Percentiles rank a stretch among this genome's conserved stretches.
Evolutionary conservation across 768 basidiomycete species (phyloP).

Genomic region (Wakefieldia striispora): DNA sequence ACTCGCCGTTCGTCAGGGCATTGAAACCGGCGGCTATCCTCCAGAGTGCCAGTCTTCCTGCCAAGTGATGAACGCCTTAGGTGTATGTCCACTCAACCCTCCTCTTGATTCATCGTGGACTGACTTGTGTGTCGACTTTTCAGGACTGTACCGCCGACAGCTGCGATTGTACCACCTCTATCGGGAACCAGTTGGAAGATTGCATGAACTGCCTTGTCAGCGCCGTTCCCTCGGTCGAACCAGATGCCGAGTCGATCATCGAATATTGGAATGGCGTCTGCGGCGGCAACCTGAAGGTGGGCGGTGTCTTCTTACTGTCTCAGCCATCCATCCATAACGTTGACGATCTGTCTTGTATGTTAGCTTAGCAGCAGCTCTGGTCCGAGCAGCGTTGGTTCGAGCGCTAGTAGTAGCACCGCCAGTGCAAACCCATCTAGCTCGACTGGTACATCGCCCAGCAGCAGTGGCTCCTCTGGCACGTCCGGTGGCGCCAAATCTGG

Average conservation of each 20-base stretch:
- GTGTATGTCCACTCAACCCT: conserved; percentile 9
- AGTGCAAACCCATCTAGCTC: no score
- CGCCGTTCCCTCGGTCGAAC: not conserved
- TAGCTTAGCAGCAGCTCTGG: conserved; percentile 14
- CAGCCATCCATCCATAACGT: not conserved
- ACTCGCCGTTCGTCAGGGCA: conserved; percentile 22
- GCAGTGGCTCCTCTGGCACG: not conserved
- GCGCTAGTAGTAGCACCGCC: no score
- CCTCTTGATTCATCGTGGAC: not conserved
- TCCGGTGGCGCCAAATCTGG: not conserved
- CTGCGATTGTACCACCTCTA: conserved; percentile 13
- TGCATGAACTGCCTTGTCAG: conserved; percentile 23
- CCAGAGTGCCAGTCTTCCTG: conserved; percentile 21
- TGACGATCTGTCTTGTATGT: not conserved
- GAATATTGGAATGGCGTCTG: conserved; percentile 17
- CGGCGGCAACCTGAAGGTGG: conserved; percentile 16
- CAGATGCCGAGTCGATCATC: conserved; percentile 9
- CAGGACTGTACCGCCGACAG: conserved; percentile 10
- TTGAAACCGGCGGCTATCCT: conserved; percentile 10
- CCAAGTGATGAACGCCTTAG: conserved; percentile 16
- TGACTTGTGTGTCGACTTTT: not conserved
- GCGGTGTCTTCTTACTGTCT: not conserved
- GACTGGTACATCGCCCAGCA: not conserved
- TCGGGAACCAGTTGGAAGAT: conserved; percentile 12
- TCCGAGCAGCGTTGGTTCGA: not conserved